Evolutionary conservation across 176 grass and related monocot species (phyloP), one percentile per base, ranked within the genome.

Genomic region (Eragrostis nindensis): DNA sequence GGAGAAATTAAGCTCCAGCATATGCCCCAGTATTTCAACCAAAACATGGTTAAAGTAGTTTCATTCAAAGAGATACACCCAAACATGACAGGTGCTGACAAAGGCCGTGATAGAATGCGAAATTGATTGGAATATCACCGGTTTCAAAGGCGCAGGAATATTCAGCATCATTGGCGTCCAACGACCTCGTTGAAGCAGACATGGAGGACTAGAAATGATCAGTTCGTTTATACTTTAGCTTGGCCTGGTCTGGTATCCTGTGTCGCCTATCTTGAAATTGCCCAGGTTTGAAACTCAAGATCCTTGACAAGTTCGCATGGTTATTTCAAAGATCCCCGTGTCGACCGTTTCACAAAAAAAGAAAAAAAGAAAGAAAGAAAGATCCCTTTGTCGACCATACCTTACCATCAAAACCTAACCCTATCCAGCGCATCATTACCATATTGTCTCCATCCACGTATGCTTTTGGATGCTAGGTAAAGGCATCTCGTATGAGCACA

Each of bases 281-380:
- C 14, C 1, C 7, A 5, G 6, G 53, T 2, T 74, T 68, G 47
- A 25, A 42, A 53, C 13, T 65, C 61, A 66, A 68, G 39, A 41
- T 86, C 48, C 56, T 29, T 55, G 40, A 48, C 66, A 27, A 24
- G 26, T 63, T 10, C 71, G 1, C 12, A 49, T 41, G 55, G 38
- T 6, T 56, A 47, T 48, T 78, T 78, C 48, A 73, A 78, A 79
- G 48, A 83, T 83, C 73, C 80, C 43, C n/a, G n/a, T n/a, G n/a
- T n/a, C n/a, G n/a, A n/a, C n/a, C n/a, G n/a, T n/a, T n/a, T n/a
- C n/a, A n/a, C n/a, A n/a, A n/a, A n/a, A n/a, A n/a, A n/a, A n/a
- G n/a, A n/a, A n/a, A n/a, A n/a, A n/a, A n/a, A n/a, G n/a, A n/a
- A n/a, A n/a, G n/a, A n/a, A n/a, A n/a, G n/a, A n/a, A n/a, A n/a